Percentiles rank a stretch among this genome's conserved stretches.
phyloP scores from a whole-genome alignment of 768 basidiomycete species.

The Boletus patriciae region DNA sequence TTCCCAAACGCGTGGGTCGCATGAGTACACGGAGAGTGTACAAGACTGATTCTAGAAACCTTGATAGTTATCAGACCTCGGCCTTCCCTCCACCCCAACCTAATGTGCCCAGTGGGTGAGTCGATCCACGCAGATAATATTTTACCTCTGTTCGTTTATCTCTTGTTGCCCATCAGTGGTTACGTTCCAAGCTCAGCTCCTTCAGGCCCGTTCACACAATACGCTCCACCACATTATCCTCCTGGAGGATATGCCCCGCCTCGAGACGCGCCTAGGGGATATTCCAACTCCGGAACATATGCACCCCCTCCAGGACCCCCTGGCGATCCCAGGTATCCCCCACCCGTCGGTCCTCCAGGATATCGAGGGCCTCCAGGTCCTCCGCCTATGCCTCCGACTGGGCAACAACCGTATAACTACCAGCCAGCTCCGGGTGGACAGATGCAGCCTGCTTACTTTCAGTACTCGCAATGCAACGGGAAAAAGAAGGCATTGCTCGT shows the following conservation, averaged over 20 bases:
- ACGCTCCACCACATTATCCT: conserved; percentile 2
- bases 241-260: conserved; percentile 26
- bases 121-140: background rate
- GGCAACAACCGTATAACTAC: conserved; percentile 63
- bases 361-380: conserved; percentile 30
- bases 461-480: conserved; percentile 88
- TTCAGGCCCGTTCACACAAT: conserved; percentile 5
- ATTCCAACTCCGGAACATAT: conserved; percentile 14
- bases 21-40: background rate
- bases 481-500: conserved; percentile 88
- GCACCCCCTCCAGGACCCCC: conserved; percentile 20
- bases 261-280: conserved; percentile 4
- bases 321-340: background rate
- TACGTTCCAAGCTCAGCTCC: conserved; percentile 12
- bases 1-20: conserved; percentile 18
- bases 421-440: conserved; percentile 50
- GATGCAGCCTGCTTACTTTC: conserved; percentile 64
- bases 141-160: background rate
- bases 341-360: background rate
- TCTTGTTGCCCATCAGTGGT: conserved; percentile 34
- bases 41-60: background rate
- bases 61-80: background rate
- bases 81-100: background rate
- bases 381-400: conserved; percentile 54
- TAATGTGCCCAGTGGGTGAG: conserved; percentile 14